Evolutionary conservation across 176 grass and related monocot species (phyloP).

Genomic region (Saccharum officinarum): DNA sequence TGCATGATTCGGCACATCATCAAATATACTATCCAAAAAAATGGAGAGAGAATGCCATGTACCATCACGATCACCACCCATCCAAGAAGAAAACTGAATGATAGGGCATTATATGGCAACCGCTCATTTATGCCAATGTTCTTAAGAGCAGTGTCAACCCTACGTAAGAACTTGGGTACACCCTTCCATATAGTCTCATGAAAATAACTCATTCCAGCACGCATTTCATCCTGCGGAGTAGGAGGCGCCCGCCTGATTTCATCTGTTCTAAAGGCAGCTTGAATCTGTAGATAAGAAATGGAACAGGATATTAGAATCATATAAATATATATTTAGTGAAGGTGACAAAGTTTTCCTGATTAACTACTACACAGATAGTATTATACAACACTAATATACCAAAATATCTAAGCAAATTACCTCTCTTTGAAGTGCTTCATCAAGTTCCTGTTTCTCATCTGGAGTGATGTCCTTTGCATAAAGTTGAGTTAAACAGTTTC

Average conservation of each 20-base stretch:
- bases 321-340: conserved; percentile 11
- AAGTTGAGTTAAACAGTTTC: conserved; percentile 67
- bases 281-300: conserved; percentile 64
- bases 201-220: conserved; percentile 97
- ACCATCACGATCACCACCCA: conserved; percentile 99
- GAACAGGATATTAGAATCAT: neutral
- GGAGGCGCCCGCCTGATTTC: conserved; percentile 86
- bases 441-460: conserved; percentile 97
- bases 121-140: conserved; percentile 93
- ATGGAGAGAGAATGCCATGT: neutral
- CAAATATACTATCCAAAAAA: conserved; percentile 1
- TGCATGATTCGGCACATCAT: neutral
- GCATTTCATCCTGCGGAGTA: conserved; percentile 96
- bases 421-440: conserved; percentile 92
- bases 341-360: neutral
- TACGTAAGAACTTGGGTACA: conserved; percentile 86
- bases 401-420: conserved; percentile 40
- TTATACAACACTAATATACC: neutral
- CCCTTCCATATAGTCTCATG: conserved; percentile 99
- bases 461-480: conserved; percentile 90
- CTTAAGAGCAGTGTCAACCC: conserved; percentile 91
- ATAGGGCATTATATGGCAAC: conserved; percentile 89
- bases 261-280: conserved; percentile 96
- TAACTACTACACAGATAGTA: neutral
- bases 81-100: conserved; percentile 99